Evolutionary conservation across 805 yeast species (phyloP).

Genomic region (Pichia paraexigua): DNA sequence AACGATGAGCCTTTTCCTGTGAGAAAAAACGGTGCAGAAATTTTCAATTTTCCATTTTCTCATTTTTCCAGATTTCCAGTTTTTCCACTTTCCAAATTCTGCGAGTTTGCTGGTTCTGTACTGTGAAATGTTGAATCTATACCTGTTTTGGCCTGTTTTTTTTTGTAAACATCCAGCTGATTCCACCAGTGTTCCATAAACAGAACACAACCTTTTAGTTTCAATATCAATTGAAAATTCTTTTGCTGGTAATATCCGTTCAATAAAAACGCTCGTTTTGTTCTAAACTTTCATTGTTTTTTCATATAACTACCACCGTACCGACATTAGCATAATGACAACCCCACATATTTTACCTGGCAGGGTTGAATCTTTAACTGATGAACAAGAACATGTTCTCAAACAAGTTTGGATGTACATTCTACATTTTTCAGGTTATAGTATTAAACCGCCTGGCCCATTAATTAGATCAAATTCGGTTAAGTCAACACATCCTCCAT

Average conservation of each 20-base stretch:
- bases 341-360: slow-evolving; percentile 27
- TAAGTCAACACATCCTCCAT: slow-evolving; percentile 11
- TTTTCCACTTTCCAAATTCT: neutral
- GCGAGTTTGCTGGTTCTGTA: neutral
- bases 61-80: neutral
- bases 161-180: neutral
- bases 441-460: slow-evolving; percentile 20
- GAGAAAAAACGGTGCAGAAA: too few species aligned
- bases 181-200: neutral
- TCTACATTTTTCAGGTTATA: slow-evolving; percentile 51
- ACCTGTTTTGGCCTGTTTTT: too few species aligned
- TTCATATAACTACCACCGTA: neutral
- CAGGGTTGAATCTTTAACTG: slow-evolving; percentile 37
- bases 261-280: neutral
- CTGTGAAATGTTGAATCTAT: neutral
- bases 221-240: neutral
- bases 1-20: too few species aligned
- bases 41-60: neutral
- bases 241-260: neutral
- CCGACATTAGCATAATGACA: neutral
- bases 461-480: slow-evolving; percentile 4
- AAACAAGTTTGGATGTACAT: slow-evolving; percentile 68
- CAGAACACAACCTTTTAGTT: neutral
- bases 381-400: slow-evolving; percentile 53
- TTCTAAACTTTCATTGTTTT: neutral